Conservation (phyloP, 2,329 filamentous ascomycete genomes). For the Aspergillus viridinutans region DNA sequence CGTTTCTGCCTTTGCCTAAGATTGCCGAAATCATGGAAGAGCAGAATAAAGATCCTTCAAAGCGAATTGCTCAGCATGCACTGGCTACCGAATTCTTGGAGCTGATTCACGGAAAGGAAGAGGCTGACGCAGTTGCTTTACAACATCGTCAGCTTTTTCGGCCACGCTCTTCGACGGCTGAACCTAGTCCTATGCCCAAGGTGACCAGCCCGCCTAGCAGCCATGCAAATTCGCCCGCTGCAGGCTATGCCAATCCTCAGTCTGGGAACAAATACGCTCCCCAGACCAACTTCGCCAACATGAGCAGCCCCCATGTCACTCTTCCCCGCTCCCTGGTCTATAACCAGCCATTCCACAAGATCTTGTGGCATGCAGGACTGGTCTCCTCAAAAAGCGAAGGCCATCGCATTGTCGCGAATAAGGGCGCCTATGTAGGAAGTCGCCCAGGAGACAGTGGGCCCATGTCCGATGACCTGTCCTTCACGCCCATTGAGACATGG, state of each 20-base stretch:
- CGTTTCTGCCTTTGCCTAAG: slow-evolving; percentile 70
- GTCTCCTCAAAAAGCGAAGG: slow-evolving; percentile 50
- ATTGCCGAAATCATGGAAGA: slow-evolving; percentile 65
- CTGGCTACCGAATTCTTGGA: slow-evolving; percentile 79
- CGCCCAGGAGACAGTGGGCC: slow-evolving; percentile 36
- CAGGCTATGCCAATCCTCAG: slow-evolving; percentile 26
- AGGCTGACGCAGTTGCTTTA: slow-evolving; percentile 59
- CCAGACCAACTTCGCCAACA: slow-evolving; percentile 37
- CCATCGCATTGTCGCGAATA: slow-evolving; percentile 46
- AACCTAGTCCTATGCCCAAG: slow-evolving; percentile 29
- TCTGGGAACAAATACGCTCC: slow-evolving; percentile 38
- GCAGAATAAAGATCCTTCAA: slow-evolving; percentile 64
- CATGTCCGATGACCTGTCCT: slow-evolving; percentile 46
- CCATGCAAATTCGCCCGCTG: slow-evolving; percentile 17
- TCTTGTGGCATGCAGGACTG: slow-evolving; percentile 51
- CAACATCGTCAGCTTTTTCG: slow-evolving; percentile 51
- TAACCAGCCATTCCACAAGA: slow-evolving; percentile 44
- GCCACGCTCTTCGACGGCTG: slow-evolving; percentile 29
- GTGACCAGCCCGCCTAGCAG: slow-evolving; percentile 14
- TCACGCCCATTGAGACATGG: slow-evolving; percentile 47
- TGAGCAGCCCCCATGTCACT: slow-evolving; percentile 34
- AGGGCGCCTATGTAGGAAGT: slow-evolving; percentile 50
- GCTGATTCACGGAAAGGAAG: slow-evolving; percentile 67
- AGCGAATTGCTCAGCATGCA: slow-evolving; percentile 74
- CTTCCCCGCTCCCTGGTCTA: slow-evolving; percentile 49